phyloP scores from a whole-genome alignment of 169 alveolate species.

The Plasmodium gallinaceum region DNA sequence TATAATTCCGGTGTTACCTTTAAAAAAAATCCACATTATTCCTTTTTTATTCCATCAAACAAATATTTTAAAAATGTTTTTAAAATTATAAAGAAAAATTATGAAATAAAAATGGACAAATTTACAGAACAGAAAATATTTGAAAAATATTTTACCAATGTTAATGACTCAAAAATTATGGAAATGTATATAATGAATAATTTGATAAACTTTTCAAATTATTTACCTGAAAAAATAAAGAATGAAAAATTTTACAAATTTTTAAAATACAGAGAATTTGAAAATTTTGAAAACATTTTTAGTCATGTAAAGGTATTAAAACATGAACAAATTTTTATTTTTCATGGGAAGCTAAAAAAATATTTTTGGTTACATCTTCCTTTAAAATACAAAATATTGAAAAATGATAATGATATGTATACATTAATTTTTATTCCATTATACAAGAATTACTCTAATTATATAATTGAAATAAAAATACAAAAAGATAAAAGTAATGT shows the following conservation, averaged over 20 bases:
- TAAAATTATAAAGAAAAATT: slow-evolving; percentile 17
- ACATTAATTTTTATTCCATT: slow-evolving; percentile 54
- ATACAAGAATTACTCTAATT: slow-evolving; percentile 66
- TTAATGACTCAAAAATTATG: neutral
- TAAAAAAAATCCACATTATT: slow-evolving; percentile 65
- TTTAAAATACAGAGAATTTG: slow-evolving; percentile 35
- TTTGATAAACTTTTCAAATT: slow-evolving; percentile 47
- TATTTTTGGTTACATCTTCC: slow-evolving; percentile 64
- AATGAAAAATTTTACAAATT: slow-evolving; percentile 19
- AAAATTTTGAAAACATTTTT: slow-evolving; percentile 25
- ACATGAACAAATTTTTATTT: slow-evolving; percentile 31
- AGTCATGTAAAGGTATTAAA: slow-evolving; percentile 23
- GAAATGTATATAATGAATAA: slow-evolving; percentile 30
- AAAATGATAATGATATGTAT: slow-evolving; percentile 15
- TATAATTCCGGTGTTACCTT: slow-evolving; percentile 71
- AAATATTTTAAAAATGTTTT: slow-evolving; percentile 24
- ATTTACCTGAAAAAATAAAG: slow-evolving; percentile 31
- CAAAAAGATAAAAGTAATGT: slow-evolving; percentile 18
- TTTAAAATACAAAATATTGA: slow-evolving; percentile 28
- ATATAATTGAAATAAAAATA: slow-evolving; percentile 48
- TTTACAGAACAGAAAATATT: slow-evolving; percentile 24
- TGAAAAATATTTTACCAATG: slow-evolving; percentile 17
- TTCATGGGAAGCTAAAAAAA: slow-evolving; percentile 72
- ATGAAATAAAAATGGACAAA: slow-evolving; percentile 14
- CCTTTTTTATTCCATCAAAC: slow-evolving; percentile 56